Base-by-base conservation (phyloP, 108 stramenopile species). In the Phaeodactylum tricornutum region DNA sequence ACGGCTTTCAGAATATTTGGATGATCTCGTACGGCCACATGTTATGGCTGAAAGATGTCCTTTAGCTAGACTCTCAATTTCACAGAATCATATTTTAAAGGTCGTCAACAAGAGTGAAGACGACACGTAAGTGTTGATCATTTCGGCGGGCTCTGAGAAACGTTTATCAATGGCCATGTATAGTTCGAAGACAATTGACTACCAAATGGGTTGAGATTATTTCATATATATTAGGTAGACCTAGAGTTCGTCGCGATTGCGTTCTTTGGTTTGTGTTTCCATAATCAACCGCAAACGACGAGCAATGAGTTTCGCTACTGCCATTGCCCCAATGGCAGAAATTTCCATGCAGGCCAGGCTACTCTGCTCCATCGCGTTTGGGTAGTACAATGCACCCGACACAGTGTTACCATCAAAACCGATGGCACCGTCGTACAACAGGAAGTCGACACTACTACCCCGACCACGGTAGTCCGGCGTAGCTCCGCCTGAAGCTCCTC, bases 291-390 rank as follows among this genome's bases (percentile, higher is more conserved):
- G 72, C 11, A 84, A 55, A 12, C 86, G 68, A 7, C 60, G 49
- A 7, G 87, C 80, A 44, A 83, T 55, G n/a, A 89, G 54, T 43
- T 89, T 89, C 0, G 87, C 77, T 9, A 79, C 79, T 1, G 73
- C 64, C 45, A 79, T 84, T 7, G 80, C 80, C 28, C 83, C 87
- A 43, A 84, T 75, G 26, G 87, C 83, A 19, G 51, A 61, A 2
- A 79, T 66, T 60, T 84, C 87, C 7, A 89, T 74, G 12, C 75
- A 74, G 2, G 87, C 69, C 19, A 84, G 57, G 9, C 76, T 48
- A 9, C n/a, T 55, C 14, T 59, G 59, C 55, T 89, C 87, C 43
- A 84, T 72, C 16, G 83, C 69, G 55, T 76, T 77, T 0, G 76
- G 62, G 68, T 84, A 89, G 44, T 84, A 89, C 25, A 89, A 34